Evolutionary conservation across 2,329 filamentous ascomycete genomes (phyloP).

Genomic region (Neocatenulostroma microsporum): DNA sequence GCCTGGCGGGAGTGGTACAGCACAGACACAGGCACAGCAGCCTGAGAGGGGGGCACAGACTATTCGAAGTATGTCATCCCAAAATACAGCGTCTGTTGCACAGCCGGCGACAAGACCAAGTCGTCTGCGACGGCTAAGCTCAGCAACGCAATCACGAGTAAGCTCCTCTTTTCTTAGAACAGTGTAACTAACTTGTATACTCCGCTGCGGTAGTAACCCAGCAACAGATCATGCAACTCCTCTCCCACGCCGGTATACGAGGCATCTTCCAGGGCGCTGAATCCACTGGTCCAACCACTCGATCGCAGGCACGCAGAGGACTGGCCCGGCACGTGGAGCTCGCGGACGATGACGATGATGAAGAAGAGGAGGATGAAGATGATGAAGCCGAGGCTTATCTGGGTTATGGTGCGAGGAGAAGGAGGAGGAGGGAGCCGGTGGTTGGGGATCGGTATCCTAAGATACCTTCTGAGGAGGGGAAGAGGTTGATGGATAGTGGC

Average conservation of each 20-base stretch:
- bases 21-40: slow-evolving; percentile 10
- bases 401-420: slow-evolving; percentile 35
- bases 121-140: slow-evolving; percentile 11
- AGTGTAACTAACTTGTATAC: slow-evolving; percentile 12
- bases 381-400: slow-evolving; percentile 25
- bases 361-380: slow-evolving; percentile 28
- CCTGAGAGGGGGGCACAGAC: slow-evolving; percentile 14
- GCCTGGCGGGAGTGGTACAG: slow-evolving; percentile 10
- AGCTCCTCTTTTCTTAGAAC: slow-evolving; percentile 9
- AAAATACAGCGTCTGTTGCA: not conserved
- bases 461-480: slow-evolving; percentile 70
- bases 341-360: slow-evolving; percentile 19
- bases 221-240: slow-evolving; percentile 46
- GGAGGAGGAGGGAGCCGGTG: slow-evolving; percentile 41
- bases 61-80: slow-evolving; percentile 24
- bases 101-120: slow-evolving; percentile 5
- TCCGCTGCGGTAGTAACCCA: slow-evolving; percentile 34
- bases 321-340: slow-evolving; percentile 16
- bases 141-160: slow-evolving; percentile 12
- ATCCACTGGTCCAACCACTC: slow-evolving; percentile 18
- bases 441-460: slow-evolving; percentile 60
- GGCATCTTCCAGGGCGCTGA: slow-evolving; percentile 45
- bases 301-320: slow-evolving; percentile 16
- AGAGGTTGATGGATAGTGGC: slow-evolving; percentile 72
- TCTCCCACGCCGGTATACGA: slow-evolving; percentile 47